Percentiles rank a stretch among this genome's conserved stretches.
These are phyloP conservation scores for Passiflora organensis DNA, from an alignment of 345 rosid species.

Conservation along the genomic window DNA sequence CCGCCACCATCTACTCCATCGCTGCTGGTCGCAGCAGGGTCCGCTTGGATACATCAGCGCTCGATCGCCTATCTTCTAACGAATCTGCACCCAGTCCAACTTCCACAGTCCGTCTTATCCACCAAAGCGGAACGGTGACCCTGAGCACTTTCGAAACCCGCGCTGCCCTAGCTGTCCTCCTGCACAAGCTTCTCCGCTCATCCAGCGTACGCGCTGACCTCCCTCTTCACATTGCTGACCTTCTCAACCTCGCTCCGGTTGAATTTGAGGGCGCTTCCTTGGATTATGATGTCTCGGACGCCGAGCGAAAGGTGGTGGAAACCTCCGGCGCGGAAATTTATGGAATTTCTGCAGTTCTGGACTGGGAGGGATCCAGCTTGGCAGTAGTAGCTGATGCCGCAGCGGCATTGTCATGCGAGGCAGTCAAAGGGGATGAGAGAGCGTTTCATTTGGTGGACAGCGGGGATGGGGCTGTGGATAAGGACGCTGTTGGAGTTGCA, in stretches of 20 bases:
- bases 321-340: slow-evolving; percentile 26
- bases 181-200: slow-evolving; percentile 50
- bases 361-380: slow-evolving; percentile 44
- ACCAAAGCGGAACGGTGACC: slow-evolving; percentile 3
- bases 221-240: slow-evolving; percentile 28
- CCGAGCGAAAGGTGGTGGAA: slow-evolving; percentile 35
- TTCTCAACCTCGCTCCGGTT: slow-evolving; percentile 21
- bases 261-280: background rate
- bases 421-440: slow-evolving; percentile 38
- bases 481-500: slow-evolving; percentile 63
- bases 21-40: slow-evolving; percentile 40
- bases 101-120: background rate
- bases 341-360: slow-evolving; percentile 58
- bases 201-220: slow-evolving; percentile 33
- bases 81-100: slow-evolving; percentile 11
- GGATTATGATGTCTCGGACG: slow-evolving; percentile 40
- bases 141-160: slow-evolving; percentile 41
- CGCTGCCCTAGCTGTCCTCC: slow-evolving; percentile 47
- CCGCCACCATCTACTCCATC: slow-evolving; percentile 39
- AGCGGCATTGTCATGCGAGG: slow-evolving; percentile 78
- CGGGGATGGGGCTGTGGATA: slow-evolving; percentile 61
- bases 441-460: slow-evolving; percentile 50
- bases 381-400: slow-evolving; percentile 47
- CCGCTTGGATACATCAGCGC: slow-evolving; percentile 52
- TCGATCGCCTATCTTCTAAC: slow-evolving; percentile 25